These are phyloP conservation scores for Voacanga thouarsii DNA, from an alignment of 257 asterid genomes.

Conservation along the genomic window DNA sequence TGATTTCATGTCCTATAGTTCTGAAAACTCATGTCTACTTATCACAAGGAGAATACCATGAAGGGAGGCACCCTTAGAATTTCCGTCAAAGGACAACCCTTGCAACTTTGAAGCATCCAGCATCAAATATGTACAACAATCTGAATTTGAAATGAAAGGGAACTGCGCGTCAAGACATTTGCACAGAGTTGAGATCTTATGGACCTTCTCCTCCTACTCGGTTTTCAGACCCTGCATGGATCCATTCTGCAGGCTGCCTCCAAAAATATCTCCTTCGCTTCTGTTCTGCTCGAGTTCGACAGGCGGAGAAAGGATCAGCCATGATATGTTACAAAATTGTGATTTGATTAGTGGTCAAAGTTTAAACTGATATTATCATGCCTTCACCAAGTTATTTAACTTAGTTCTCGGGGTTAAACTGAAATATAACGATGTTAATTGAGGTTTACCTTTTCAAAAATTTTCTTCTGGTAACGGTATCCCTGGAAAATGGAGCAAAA, in stretches of 20 bases:
- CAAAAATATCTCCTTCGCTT: not conserved
- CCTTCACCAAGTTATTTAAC: no score
- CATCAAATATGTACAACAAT: no score
- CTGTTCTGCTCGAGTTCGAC: slow-evolving; percentile 2
- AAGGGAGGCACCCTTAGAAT: no score
- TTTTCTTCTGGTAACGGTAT: slow-evolving; percentile 47
- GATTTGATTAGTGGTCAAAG: not conserved
- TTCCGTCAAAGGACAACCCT: no score
- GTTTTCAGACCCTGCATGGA: not conserved
- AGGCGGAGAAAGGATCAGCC: not conserved
- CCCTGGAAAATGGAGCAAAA: slow-evolving; percentile 37
- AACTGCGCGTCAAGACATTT: not conserved
- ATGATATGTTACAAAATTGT: not conserved
- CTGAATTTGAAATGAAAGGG: no score
- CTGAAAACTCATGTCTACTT: no score
- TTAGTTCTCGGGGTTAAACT: no score
- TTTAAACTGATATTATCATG: not conserved
- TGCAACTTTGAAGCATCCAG: no score
- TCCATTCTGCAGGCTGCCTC: not conserved
- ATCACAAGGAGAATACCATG: no score
- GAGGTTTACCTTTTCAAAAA: slow-evolving; percentile 49
- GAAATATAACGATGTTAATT: not conserved
- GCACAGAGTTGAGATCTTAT: not conserved
- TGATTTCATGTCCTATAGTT: no score
- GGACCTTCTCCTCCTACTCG: not conserved